Percentiles rank a stretch among this genome's conserved stretches.
Conservation (phyloP, 2,329 filamentous ascomycete species). For the Diaporthe vexans region DNA sequence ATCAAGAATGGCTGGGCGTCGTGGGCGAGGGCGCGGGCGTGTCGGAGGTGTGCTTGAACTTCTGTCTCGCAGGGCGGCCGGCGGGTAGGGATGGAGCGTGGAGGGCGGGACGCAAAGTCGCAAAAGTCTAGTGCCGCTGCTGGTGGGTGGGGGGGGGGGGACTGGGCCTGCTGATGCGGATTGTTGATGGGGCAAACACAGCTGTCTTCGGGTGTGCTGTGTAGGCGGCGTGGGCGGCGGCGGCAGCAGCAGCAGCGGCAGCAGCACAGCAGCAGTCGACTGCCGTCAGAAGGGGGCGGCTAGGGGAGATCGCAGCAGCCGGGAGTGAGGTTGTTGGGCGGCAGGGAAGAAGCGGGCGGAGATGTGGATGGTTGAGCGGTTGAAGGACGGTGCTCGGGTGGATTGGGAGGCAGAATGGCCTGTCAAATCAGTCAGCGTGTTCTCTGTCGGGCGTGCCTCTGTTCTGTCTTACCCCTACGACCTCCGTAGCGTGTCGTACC, state of each 20-base stretch:
- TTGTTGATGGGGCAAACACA: constrained; percentile 6
- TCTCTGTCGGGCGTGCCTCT: constrained; percentile 9
- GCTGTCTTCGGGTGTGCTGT: constrained; percentile 1
- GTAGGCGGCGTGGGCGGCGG: background rate
- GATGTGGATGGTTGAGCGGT: constrained; percentile 11
- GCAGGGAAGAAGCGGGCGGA: constrained; percentile 14
- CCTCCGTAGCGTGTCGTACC: constrained; percentile 31
- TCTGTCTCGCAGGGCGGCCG: background rate
- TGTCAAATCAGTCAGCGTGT: constrained; percentile 20
- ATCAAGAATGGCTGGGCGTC: constrained; percentile 55
- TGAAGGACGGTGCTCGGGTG: constrained; percentile 15
- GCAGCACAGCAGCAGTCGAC: constrained; percentile 25
- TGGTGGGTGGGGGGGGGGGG: background rate
- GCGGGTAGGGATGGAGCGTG: constrained; percentile 28
- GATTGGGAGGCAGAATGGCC: constrained; percentile 32
- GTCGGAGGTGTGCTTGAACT: constrained; percentile 18
- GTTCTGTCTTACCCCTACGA: constrained; percentile 17
- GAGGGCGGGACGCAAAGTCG: constrained; percentile 13
- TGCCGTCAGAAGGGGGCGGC: constrained; percentile 24
- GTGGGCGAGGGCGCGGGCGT: background rate
- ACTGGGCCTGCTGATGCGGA: constrained; percentile 1
- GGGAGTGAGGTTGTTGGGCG: constrained; percentile 25
- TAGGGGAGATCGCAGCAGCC: constrained; percentile 12
- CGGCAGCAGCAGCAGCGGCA: background rate
- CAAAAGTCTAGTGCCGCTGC: constrained; percentile 16